Percentiles rank a stretch among this genome's conserved stretches.
phyloP scores from a whole-genome alignment of 2,329 filamentous ascomycete species.

The Fusarium sp. region DNA sequence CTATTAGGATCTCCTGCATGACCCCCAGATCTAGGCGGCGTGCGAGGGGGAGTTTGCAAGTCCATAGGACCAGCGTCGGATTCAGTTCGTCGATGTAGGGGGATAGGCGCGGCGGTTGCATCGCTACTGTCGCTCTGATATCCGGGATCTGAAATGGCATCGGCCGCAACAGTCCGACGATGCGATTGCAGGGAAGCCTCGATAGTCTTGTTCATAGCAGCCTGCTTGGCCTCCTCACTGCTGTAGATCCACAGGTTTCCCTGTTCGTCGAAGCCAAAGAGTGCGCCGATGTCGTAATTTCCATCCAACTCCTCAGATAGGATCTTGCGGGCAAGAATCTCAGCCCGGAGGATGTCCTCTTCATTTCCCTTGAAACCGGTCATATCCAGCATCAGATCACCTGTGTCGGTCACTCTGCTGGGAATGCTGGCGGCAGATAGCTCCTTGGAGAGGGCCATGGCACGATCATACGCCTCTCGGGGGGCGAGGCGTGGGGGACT shows the following conservation, averaged over 20 bases:
- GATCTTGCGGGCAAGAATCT: conserved; percentile 93
- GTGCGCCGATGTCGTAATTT: conserved; percentile 94
- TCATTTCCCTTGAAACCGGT: conserved; percentile 95
- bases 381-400: conserved; percentile 98
- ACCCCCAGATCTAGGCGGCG: conserved; percentile 75
- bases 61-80: conserved; percentile 72
- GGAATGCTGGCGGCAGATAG: conserved; percentile 93
- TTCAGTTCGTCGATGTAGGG: conserved; percentile 74
- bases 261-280: conserved; percentile 95
- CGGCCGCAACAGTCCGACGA: conserved; percentile 72
- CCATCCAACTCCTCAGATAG: conserved; percentile 93
- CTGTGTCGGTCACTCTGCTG: conserved; percentile 90
- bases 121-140: conserved; percentile 93
- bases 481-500: conserved; percentile 82
- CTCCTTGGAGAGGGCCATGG: conserved; percentile 87
- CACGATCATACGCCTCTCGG: conserved; percentile 85
- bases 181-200: conserved; percentile 65
- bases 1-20: conserved; percentile 78
- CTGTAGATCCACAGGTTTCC: conserved; percentile 99
- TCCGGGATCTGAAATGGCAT: conserved; percentile 91
- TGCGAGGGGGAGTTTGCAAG: conserved; percentile 76
- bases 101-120: conserved; percentile 63
- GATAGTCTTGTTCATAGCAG: conserved; percentile 78
- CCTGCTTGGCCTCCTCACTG: conserved; percentile 95
- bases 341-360: conserved; percentile 90